Evolutionary conservation across 2,329 filamentous ascomycete genomes (phyloP).

Genomic region (Sporothrix globosa): DNA sequence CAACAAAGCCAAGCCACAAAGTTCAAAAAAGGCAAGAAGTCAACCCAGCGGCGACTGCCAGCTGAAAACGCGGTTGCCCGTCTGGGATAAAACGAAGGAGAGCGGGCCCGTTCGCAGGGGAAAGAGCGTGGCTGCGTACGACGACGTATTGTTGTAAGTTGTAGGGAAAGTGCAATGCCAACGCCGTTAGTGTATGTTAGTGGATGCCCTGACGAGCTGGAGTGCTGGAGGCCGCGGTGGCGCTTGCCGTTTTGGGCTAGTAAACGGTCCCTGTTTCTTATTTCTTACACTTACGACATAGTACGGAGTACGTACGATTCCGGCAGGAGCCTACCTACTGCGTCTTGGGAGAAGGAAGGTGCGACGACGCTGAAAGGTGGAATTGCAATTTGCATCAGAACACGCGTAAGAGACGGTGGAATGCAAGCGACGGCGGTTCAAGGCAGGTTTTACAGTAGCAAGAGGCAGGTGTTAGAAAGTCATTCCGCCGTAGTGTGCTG

Average conservation of each 20-base stretch:
- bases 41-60: neutral
- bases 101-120: slow-evolving; percentile 27
- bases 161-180: slow-evolving; percentile 5
- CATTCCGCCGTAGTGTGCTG: neutral
- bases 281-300: neutral
- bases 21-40: neutral
- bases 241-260: slow-evolving; percentile 29
- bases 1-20: neutral
- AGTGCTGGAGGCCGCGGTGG: slow-evolving; percentile 25
- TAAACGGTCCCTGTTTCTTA: neutral
- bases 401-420: slow-evolving; percentile 7
- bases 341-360: slow-evolving; percentile 10
- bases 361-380: neutral
- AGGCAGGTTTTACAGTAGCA: no score
- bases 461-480: neutral
- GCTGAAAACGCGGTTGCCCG: slow-evolving; percentile 29
- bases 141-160: neutral
- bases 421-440: neutral
- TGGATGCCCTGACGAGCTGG: slow-evolving; percentile 13
- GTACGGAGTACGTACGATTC: no score
- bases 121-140: slow-evolving; percentile 20
- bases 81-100: slow-evolving; percentile 23
- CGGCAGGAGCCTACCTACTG: slow-evolving; percentile 9
- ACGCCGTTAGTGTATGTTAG: neutral
- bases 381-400: slow-evolving; percentile 2